Evolutionary conservation across 1,139 yeast species (phyloP).

Genomic region (Taiozyma sp.): DNA sequence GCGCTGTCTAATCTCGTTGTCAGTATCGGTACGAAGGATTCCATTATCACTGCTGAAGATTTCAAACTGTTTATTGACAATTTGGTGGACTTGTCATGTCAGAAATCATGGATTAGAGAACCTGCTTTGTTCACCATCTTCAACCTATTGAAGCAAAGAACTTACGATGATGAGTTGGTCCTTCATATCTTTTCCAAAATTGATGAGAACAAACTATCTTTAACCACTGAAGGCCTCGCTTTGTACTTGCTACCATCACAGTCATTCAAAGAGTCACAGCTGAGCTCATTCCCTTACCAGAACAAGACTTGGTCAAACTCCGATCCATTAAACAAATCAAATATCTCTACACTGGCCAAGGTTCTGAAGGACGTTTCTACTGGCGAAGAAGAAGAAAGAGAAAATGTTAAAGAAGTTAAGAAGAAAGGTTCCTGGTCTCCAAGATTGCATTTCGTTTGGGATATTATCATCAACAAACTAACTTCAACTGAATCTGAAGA

Average conservation of each 20-base stretch:
- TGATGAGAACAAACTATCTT: conserved; percentile 50
- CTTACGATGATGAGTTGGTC: conserved; percentile 13
- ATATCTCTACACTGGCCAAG: conserved; percentile 53
- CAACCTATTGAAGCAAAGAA: conserved; percentile 39
- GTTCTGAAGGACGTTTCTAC: conserved; percentile 55
- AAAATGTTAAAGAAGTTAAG: conserved; percentile 29
- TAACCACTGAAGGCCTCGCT: conserved; percentile 80
- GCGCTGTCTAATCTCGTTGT: conserved; percentile 57
- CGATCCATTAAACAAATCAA: conserved; percentile 71
- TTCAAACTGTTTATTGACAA: conserved; percentile 37
- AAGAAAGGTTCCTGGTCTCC: conserved; percentile 76
- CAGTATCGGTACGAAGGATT: conserved; percentile 25
- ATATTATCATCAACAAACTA: conserved; percentile 44
- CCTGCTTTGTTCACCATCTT: conserved; percentile 70
- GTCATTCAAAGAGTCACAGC: conserved; percentile 6
- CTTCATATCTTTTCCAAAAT: conserved; percentile 25
- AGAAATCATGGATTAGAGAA: conserved; percentile 86
- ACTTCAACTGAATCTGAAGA: conserved; percentile 20
- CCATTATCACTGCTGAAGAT: conserved; percentile 27
- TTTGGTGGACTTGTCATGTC: conserved; percentile 53
- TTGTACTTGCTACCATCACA: conserved; percentile 41
- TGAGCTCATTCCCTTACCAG: conserved; percentile 13
- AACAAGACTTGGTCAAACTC: conserved; percentile 58
- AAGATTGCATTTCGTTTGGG: conserved; percentile 82
- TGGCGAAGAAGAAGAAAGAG: conserved; percentile 37